Evolutionary conservation across 139 green algal species (phyloP).

Genomic region (Deuterostichococcus epilithicus): DNA sequence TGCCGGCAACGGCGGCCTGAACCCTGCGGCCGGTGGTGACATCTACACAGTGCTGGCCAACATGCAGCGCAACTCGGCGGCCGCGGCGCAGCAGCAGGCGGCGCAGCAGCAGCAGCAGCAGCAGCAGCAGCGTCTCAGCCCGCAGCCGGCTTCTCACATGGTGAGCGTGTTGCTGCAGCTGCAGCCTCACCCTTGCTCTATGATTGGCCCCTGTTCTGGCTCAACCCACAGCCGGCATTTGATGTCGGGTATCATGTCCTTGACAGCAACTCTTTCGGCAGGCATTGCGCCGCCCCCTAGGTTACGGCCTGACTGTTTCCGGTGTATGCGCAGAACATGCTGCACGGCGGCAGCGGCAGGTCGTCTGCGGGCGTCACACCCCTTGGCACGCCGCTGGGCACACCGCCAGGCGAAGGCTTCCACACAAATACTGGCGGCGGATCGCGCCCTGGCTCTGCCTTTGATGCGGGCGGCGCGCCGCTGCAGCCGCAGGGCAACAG

Average conservation of each 20-base stretch:
- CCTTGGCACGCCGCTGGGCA: not conserved
- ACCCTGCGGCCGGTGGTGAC: not conserved
- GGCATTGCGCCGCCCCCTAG: too few relatives aligned
- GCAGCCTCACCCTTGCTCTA: too few relatives aligned
- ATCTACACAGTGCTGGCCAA: slow-evolving; percentile 1
- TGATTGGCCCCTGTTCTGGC: too few relatives aligned
- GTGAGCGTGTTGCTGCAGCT: not conserved
- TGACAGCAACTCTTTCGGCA: too few relatives aligned
- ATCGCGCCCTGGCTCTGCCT: not conserved
- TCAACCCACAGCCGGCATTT: not conserved
- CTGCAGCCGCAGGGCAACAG: not conserved
- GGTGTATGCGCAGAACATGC: not conserved
- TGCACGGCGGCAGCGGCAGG: not conserved
- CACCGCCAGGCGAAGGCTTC: not conserved
- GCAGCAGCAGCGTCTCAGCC: not conserved
- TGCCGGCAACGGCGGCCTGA: not conserved
- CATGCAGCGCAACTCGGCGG: not conserved
- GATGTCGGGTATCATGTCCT: too few relatives aligned
- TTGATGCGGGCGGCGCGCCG: too few relatives aligned
- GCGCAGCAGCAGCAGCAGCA: not conserved
- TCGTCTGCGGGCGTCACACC: too few relatives aligned
- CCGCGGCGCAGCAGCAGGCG: not conserved
- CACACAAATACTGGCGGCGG: not conserved
- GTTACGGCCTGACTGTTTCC: not conserved
- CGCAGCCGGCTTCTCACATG: not conserved